Conservation (phyloP, 164 flowering plant species). For the Vitis amurensis region DNA sequence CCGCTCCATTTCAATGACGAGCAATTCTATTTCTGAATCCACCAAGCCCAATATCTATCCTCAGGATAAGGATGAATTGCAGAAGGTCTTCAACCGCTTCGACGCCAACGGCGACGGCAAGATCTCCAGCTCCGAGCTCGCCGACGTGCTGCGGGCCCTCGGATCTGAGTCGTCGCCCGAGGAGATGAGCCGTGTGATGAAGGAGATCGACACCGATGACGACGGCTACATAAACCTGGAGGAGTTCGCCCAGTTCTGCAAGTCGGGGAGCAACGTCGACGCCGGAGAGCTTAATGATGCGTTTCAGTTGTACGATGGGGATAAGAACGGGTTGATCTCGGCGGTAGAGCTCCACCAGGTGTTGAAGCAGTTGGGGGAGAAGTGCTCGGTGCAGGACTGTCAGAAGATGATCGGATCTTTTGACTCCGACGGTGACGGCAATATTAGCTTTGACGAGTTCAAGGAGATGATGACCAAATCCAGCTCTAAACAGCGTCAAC, state of each 20-base stretch:
- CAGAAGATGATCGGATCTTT: conserved; percentile 51
- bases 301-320: conserved; percentile 60
- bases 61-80: conserved; percentile 26
- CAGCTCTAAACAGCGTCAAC: background rate
- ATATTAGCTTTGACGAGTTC: conserved; percentile 55
- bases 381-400: conserved; percentile 53
- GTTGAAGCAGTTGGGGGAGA: conserved; percentile 50
- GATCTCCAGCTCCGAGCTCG: conserved; percentile 48
- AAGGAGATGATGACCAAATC: conserved; percentile 28
- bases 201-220: conserved; percentile 48
- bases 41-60: background rate
- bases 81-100: conserved; percentile 41
- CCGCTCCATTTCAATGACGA: too few relatives aligned
- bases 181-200: conserved; percentile 42
- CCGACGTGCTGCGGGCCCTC: conserved; percentile 30
- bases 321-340: conserved; percentile 65
- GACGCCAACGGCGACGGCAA: conserved; percentile 54
- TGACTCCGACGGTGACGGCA: conserved; percentile 72
- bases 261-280: conserved; percentile 19
- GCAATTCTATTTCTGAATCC: too few relatives aligned
- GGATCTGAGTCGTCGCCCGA: conserved; percentile 30
- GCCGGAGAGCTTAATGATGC: conserved; percentile 55
- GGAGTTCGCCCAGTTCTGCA: conserved; percentile 46
- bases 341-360: conserved; percentile 57
- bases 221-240: conserved; percentile 47